These are phyloP conservation scores for Fusarium anguioides DNA, from an alignment of 2,329 filamentous ascomycete species.

Conservation along the genomic window DNA sequence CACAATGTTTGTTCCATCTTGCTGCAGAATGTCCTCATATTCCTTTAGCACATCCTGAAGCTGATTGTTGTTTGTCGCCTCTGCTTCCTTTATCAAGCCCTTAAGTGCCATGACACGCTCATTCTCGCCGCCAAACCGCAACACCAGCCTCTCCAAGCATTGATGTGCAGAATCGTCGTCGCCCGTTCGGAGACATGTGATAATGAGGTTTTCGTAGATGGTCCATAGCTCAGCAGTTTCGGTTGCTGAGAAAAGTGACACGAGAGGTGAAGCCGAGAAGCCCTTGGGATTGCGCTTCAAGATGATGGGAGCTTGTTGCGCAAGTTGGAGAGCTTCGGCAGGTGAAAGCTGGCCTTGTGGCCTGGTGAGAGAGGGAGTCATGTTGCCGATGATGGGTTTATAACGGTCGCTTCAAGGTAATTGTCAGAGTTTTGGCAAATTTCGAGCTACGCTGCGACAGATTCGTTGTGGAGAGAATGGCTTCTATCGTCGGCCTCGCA, in stretches of 20 bases:
- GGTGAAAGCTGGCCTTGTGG: slow-evolving; percentile 68
- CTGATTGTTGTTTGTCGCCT: slow-evolving; percentile 72
- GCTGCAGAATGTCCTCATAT: slow-evolving; percentile 80
- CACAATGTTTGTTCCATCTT: slow-evolving; percentile 84
- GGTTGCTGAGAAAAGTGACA: slow-evolving; percentile 63
- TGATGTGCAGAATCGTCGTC: slow-evolving; percentile 81
- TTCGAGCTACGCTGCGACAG: neutral
- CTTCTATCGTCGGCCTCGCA: slow-evolving; percentile 19
- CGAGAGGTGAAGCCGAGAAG: slow-evolving; percentile 65
- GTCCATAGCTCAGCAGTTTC: slow-evolving; percentile 87
- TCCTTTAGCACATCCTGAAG: slow-evolving; percentile 77
- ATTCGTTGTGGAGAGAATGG: neutral
- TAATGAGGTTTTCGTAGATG: slow-evolving; percentile 85
- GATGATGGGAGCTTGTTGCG: slow-evolving; percentile 70
- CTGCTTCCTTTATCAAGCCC: slow-evolving; percentile 87
- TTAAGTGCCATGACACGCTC: slow-evolving; percentile 86
- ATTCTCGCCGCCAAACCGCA: slow-evolving; percentile 85
- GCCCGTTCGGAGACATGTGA: slow-evolving; percentile 84
- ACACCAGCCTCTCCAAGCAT: slow-evolving; percentile 79
- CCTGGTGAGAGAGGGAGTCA: slow-evolving; percentile 66
- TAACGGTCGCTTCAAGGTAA: slow-evolving; percentile 9
- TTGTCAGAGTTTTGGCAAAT: neutral
- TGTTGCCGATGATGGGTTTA: slow-evolving; percentile 41
- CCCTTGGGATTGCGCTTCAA: slow-evolving; percentile 65
- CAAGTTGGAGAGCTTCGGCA: slow-evolving; percentile 65